Conservation (phyloP, 2,329 filamentous ascomycete genomes). For the Plectosphaerella sp. region DNA sequence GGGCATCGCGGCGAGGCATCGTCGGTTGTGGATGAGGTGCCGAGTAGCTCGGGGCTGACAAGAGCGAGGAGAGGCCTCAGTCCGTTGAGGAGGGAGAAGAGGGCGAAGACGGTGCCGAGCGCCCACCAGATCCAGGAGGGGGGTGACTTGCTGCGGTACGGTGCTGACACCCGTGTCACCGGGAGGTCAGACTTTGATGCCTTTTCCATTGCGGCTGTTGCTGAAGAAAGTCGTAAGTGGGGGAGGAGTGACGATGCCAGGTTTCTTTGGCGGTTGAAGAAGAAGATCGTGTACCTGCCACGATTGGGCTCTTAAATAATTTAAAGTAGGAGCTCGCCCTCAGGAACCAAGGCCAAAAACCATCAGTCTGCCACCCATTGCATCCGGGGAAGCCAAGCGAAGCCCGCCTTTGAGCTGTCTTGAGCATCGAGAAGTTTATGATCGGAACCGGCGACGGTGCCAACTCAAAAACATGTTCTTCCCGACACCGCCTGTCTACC, state of each 20-base stretch:
- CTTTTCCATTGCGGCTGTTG: background rate
- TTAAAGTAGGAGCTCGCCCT: no score
- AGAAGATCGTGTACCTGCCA: no score
- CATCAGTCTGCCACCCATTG: no score
- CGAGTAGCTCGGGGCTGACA: background rate
- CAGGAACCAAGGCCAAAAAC: no score
- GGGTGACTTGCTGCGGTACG: background rate
- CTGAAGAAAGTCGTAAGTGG: no score
- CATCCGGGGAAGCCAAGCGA: no score
- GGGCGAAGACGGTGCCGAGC: background rate
- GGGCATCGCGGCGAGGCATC: slow-evolving; percentile 17
- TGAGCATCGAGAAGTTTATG: no score
- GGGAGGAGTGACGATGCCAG: no score
- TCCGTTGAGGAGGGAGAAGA: background rate
- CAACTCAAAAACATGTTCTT: background rate
- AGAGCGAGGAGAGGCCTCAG: background rate
- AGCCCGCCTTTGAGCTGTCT: no score
- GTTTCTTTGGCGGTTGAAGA: no score
- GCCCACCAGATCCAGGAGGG: background rate
- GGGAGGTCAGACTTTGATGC: background rate
- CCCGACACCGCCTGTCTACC: no score
- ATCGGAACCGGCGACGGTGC: background rate
- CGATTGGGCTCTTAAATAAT: no score
- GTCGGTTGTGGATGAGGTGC: background rate
- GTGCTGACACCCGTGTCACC: background rate